Evolutionary conservation across 148 eudicot genomes (phyloP).

Genomic region (Chenopodium album): DNA sequence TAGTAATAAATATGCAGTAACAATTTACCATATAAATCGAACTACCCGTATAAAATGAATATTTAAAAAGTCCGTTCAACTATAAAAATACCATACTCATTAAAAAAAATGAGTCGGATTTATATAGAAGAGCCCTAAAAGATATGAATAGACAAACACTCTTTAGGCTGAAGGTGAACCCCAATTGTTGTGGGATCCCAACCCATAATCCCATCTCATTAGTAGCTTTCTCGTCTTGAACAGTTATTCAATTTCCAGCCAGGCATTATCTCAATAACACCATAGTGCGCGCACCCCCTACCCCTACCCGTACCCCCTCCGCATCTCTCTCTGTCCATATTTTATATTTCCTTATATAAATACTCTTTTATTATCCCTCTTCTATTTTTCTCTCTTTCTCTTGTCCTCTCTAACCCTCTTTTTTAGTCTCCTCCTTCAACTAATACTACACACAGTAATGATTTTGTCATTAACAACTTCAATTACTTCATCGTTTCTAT

Average conservation of each 20-base stretch:
- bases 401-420: not conserved
- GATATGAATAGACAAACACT: not conserved
- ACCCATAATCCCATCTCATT: not conserved
- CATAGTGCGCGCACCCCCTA: constrained; percentile 18
- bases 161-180: not conserved
- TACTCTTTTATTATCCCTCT: not conserved
- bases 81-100: too few relatives aligned
- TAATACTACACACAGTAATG: constrained; percentile 23
- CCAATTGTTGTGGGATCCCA: constrained; percentile 29
- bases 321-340: not conserved
- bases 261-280: constrained; percentile 31
- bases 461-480: constrained; percentile 34
- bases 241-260: constrained; percentile 30
- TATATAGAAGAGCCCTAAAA: too few relatives aligned
- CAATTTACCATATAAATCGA: too few relatives aligned
- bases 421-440: not conserved
- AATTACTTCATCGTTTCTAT: constrained; percentile 24
- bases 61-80: too few relatives aligned
- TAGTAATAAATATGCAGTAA: too few relatives aligned
- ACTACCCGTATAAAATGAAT: too few relatives aligned
- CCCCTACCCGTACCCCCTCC: too few relatives aligned
- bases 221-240: constrained; percentile 35
- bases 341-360: not conserved
- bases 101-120: too few relatives aligned
- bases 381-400: not conserved